Conservation (phyloP, 2,329 filamentous ascomycete genomes). For the Botrytis hyacinthi region DNA sequence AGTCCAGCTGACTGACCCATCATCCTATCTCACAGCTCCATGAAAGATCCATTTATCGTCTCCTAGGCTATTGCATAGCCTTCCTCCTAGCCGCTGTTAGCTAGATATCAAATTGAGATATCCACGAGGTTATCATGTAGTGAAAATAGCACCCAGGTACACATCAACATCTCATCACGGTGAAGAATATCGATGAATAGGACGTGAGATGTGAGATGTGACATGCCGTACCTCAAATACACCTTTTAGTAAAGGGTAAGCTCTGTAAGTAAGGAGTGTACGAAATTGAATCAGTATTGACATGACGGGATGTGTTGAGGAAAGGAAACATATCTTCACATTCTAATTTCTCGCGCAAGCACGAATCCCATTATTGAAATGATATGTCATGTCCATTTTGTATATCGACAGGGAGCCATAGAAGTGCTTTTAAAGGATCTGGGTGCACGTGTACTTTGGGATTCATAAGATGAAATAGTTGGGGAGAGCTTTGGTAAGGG, state of each 20-base stretch:
- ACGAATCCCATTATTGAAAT: rapidly evolving
- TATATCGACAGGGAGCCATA: background rate
- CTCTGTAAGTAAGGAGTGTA: background rate
- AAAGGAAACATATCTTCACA: no score
- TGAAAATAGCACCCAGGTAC: background rate
- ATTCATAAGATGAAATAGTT: no score
- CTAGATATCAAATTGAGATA: background rate
- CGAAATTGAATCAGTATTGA: background rate
- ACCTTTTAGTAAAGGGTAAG: background rate
- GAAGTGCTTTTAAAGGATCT: no score
- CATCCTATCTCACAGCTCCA: background rate
- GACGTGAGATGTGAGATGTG: background rate
- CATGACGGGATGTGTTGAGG: background rate
- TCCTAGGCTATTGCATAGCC: background rate
- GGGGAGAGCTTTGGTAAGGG: no score
- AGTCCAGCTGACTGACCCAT: background rate
- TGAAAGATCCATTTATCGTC: background rate
- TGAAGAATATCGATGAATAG: background rate
- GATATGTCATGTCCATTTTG: background rate
- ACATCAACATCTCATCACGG: background rate
- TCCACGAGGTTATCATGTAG: background rate
- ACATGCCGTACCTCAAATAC: background rate
- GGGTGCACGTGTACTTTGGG: no score
- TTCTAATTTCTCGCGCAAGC: no score
- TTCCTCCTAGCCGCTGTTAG: background rate